Percentiles rank a stretch among this genome's conserved stretches.
These are phyloP conservation scores for Podospora australis DNA, from an alignment of 495 filamentous ascomycete species.

Conservation along the genomic window DNA sequence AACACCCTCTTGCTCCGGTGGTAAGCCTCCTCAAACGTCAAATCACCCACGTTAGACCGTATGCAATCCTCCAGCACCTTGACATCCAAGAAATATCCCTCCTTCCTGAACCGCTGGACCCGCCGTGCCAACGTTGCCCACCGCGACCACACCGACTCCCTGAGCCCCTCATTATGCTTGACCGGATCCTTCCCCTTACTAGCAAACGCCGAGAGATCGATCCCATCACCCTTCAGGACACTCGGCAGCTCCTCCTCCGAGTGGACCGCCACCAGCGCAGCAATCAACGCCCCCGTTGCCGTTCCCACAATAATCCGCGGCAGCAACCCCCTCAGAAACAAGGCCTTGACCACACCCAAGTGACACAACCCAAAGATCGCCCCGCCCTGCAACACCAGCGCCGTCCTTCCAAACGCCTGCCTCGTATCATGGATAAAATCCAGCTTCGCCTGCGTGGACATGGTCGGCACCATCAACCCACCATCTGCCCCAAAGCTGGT, in stretches of 20 bases:
- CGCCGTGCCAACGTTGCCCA: slow-evolving; percentile 55
- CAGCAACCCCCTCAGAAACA: slow-evolving; percentile 76
- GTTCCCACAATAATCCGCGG: slow-evolving; percentile 90
- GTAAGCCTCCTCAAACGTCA: slow-evolving; percentile 95
- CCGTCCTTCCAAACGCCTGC: slow-evolving; percentile 82
- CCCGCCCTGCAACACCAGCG: slow-evolving; percentile 82
- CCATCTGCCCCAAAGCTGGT: background rate
- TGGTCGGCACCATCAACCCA: slow-evolving; percentile 11
- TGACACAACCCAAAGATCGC: slow-evolving; percentile 91
- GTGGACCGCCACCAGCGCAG: slow-evolving; percentile 82
- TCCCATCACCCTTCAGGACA: slow-evolving; percentile 69
- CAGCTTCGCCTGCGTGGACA: slow-evolving; percentile 79
- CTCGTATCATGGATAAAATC: slow-evolving; percentile 85
- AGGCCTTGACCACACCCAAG: slow-evolving; percentile 81
- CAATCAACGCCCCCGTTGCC: slow-evolving; percentile 84
- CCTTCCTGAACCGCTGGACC: slow-evolving; percentile 55
- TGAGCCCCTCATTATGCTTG: slow-evolving; percentile 6
- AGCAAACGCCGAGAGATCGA: slow-evolving; percentile 78
- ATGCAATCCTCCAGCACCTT: slow-evolving; percentile 81
- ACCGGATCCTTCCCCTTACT: slow-evolving; percentile 23
- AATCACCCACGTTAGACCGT: slow-evolving; percentile 73
- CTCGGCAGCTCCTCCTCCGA: slow-evolving; percentile 76
- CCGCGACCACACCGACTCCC: slow-evolving; percentile 33
- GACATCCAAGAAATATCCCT: slow-evolving; percentile 81
- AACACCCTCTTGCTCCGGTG: slow-evolving; percentile 76